Percentiles rank a stretch among this genome's conserved stretches.
These are phyloP conservation scores for Neurospora terricola DNA, from an alignment of 495 filamentous ascomycete genomes.

Conservation along the genomic window DNA sequence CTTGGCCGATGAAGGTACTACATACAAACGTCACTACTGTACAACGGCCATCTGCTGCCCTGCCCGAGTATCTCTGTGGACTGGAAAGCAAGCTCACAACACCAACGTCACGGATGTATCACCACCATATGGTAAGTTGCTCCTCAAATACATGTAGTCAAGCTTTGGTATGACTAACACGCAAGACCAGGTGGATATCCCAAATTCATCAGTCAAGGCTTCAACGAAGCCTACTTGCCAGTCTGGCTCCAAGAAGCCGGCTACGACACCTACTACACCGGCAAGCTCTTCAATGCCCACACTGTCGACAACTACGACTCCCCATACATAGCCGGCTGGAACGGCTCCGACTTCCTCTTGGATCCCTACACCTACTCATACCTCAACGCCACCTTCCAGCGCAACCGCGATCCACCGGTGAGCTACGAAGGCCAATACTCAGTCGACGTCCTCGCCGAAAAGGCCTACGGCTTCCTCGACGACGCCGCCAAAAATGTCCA, in stretches of 20 bases:
- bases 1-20: constrained; percentile 43
- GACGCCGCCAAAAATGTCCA: constrained; percentile 42
- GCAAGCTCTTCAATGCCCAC: constrained; percentile 63
- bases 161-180: background rate
- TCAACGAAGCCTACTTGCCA: constrained; percentile 58
- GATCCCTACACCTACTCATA: constrained; percentile 67
- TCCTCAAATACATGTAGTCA: background rate
- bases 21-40: constrained; percentile 49
- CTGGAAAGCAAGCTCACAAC: constrained; percentile 60
- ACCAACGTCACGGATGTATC: constrained; percentile 64
- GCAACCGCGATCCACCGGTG: constrained; percentile 48
- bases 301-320: constrained; percentile 47
- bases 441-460: constrained; percentile 52
- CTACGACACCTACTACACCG: constrained; percentile 66
- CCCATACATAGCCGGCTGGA: constrained; percentile 49
- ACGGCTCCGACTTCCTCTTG: constrained; percentile 53
- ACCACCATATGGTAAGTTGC: constrained; percentile 45
- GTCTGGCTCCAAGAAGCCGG: constrained; percentile 60
- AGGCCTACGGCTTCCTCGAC: constrained; percentile 54
- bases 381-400: constrained; percentile 55
- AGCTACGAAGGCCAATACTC: constrained; percentile 49
- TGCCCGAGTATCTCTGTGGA: constrained; percentile 52
- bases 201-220: constrained; percentile 55
- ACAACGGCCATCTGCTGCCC: constrained; percentile 58
- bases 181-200: constrained; percentile 50